phyloP scores from a whole-genome alignment of 352 stramenopile species.

The Pseudoperonospora humuli region DNA sequence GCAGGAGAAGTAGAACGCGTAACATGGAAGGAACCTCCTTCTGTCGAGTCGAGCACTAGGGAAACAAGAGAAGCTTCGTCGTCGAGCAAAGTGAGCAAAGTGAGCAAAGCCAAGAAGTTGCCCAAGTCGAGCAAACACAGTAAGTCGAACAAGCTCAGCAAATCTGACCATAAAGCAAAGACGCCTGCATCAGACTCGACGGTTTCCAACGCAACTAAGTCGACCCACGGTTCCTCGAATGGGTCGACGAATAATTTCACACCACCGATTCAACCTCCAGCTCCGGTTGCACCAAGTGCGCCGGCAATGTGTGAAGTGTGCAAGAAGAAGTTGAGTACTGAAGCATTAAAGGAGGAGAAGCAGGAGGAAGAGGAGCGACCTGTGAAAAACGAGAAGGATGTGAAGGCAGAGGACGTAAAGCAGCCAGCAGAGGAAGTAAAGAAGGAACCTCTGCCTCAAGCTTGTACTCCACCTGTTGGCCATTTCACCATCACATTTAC shows the following conservation, averaged over 20 bases:
- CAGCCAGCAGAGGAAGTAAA: slow-evolving; percentile 19
- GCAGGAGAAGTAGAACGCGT: slow-evolving; percentile 64
- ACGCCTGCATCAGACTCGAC: slow-evolving; percentile 13
- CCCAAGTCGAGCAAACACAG: slow-evolving; percentile 15
- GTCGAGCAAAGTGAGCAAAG: slow-evolving; percentile 23
- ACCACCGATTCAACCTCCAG: slow-evolving; percentile 9
- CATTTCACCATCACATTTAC: slow-evolving; percentile 46
- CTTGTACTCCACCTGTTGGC: slow-evolving; percentile 7
- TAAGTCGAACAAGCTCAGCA: slow-evolving; percentile 15
- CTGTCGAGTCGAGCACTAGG: slow-evolving; percentile 17
- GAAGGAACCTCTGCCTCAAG: slow-evolving; percentile 14
- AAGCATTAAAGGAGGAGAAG: slow-evolving; percentile 25
- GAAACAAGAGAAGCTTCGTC: background rate
- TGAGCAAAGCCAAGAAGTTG: slow-evolving; percentile 25
- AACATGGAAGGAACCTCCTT: slow-evolving; percentile 59
- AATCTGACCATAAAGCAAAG: slow-evolving; percentile 21
- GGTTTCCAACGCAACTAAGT: slow-evolving; percentile 10
- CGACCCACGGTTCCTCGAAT: slow-evolving; percentile 11
- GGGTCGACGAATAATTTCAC: slow-evolving; percentile 14
- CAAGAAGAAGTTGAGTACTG: slow-evolving; percentile 49
- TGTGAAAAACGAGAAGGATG: slow-evolving; percentile 25
- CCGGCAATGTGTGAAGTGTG: slow-evolving; percentile 45
- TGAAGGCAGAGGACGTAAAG: slow-evolving; percentile 31
- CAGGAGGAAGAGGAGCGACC: slow-evolving; percentile 17
- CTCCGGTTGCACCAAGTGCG: slow-evolving; percentile 22